These are phyloP conservation scores for Dioscorea dumetorum DNA, from an alignment of 106 monocot genomes.

Conservation along the genomic window DNA sequence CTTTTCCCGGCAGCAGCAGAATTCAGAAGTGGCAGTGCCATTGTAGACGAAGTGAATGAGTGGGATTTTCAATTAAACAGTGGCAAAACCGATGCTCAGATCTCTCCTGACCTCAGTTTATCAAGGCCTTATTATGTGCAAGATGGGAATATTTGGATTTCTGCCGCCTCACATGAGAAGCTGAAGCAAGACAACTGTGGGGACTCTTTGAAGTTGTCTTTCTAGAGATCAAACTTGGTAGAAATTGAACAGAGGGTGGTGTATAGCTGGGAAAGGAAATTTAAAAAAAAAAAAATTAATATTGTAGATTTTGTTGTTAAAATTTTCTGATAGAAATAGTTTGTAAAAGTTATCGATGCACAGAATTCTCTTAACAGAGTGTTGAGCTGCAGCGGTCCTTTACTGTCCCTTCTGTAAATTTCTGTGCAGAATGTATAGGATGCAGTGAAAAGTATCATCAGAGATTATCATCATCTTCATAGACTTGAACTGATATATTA, in stretches of 20 bases:
- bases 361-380: no score
- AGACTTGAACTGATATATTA: no score
- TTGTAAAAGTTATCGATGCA: not conserved
- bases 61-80: not conserved
- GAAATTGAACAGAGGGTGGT: not conserved
- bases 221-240: not conserved
- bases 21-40: not conserved
- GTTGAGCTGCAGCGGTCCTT: no score
- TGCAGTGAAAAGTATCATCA: no score
- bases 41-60: not conserved
- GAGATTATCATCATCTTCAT: no score
- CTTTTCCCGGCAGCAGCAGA: not conserved
- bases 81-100: not conserved
- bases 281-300: not conserved
- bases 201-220: not conserved
- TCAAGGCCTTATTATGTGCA: not conserved
- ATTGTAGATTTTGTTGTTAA: not conserved
- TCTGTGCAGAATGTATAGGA: no score
- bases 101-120: slow-evolving; percentile 2
- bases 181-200: not conserved
- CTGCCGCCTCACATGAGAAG: not conserved
- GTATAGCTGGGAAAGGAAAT: no score
- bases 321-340: not conserved
- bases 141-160: slow-evolving; percentile 3
- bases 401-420: no score